These are phyloP conservation scores for Linum lewisii DNA, from an alignment of 345 rosid genomes.

Conservation along the genomic window DNA sequence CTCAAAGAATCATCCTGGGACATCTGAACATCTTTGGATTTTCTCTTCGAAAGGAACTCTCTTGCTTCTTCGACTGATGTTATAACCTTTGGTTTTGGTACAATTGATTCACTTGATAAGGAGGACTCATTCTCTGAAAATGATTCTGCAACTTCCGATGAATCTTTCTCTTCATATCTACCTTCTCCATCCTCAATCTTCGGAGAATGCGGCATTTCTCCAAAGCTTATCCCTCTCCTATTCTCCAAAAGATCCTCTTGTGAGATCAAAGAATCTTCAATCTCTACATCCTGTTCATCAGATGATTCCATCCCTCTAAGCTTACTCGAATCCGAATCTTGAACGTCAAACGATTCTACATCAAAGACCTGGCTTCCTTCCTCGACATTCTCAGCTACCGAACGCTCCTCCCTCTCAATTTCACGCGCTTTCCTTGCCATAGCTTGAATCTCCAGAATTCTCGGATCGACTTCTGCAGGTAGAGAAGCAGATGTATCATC, in stretches of 20 bases:
- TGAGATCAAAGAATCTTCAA: conserved; percentile 17
- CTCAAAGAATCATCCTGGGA: conserved; percentile 13
- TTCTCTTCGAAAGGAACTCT: conserved; percentile 52
- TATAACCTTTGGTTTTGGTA: conserved; percentile 48
- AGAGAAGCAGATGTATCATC: conserved; percentile 26
- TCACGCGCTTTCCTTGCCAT: conserved; percentile 50
- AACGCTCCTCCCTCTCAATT: conserved; percentile 31
- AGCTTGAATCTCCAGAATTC: conserved; percentile 38
- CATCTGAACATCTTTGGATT: conserved; percentile 18
- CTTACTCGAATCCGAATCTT: conserved; percentile 18
- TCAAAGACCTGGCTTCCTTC: conserved; percentile 23
- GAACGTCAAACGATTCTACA: conserved; percentile 12
- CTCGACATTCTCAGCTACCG: conserved; percentile 18
- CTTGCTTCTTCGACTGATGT: conserved; percentile 78
- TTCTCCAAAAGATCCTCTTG: conserved; percentile 22
- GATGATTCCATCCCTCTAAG: conserved; percentile 4
- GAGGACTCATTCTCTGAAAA: conserved; percentile 19
- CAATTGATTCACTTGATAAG: conserved; percentile 14
- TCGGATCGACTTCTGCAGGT: conserved; percentile 27
- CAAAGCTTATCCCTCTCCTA: conserved; percentile 12
- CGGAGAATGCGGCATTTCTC: background rate
- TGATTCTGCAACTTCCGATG: conserved; percentile 18
- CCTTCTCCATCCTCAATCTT: too few relatives aligned
- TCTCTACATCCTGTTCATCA: conserved; percentile 11
- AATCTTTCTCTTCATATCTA: too few relatives aligned